phyloP scores from a whole-genome alignment of 2,329 filamentous ascomycete genomes.

The Cercospora beticola region DNA sequence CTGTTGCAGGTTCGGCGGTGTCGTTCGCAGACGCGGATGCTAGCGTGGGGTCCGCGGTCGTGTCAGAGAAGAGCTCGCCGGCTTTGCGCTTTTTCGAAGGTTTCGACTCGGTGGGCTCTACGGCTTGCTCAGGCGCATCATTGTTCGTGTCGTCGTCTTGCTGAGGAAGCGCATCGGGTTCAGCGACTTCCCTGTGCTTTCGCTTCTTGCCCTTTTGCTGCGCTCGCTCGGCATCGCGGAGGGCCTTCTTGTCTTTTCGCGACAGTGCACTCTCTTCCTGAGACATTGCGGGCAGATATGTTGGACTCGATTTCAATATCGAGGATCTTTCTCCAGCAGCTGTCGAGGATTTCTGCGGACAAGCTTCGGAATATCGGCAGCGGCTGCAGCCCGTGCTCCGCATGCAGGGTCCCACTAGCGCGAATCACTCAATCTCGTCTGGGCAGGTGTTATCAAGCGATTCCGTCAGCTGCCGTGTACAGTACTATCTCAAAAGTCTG shows the following conservation, averaged over 20 bases:
- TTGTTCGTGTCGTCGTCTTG: slow-evolving; percentile 19
- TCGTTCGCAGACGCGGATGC: slow-evolving; percentile 17
- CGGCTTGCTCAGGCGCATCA: slow-evolving; percentile 25
- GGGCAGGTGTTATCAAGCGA: not conserved
- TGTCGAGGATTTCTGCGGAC: slow-evolving; percentile 35
- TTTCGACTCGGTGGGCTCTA: slow-evolving; percentile 19
- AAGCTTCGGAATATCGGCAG: not conserved
- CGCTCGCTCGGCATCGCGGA: slow-evolving; percentile 37
- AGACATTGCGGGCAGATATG: slow-evolving; percentile 27
- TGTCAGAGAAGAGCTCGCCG: slow-evolving; percentile 9
- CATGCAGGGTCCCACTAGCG: not conserved
- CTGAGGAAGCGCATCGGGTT: slow-evolving; percentile 21
- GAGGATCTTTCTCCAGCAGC: not conserved
- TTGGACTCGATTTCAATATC: slow-evolving; percentile 55
- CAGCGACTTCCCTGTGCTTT: slow-evolving; percentile 31
- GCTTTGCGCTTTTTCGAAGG: slow-evolving; percentile 15
- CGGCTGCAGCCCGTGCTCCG: not conserved
- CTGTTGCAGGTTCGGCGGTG: slow-evolving; percentile 19
- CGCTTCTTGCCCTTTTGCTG: slow-evolving; percentile 38
- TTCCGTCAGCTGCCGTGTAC: not conserved
- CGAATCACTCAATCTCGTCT: not conserved
- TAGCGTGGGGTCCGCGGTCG: slow-evolving; percentile 11
- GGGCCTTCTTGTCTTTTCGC: slow-evolving; percentile 40
- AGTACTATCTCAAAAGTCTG: too few relatives aligned
- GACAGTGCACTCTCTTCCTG: slow-evolving; percentile 29